Conservation (phyloP, 2,329 filamentous ascomycete species). For the Calonectria henricotiae region DNA sequence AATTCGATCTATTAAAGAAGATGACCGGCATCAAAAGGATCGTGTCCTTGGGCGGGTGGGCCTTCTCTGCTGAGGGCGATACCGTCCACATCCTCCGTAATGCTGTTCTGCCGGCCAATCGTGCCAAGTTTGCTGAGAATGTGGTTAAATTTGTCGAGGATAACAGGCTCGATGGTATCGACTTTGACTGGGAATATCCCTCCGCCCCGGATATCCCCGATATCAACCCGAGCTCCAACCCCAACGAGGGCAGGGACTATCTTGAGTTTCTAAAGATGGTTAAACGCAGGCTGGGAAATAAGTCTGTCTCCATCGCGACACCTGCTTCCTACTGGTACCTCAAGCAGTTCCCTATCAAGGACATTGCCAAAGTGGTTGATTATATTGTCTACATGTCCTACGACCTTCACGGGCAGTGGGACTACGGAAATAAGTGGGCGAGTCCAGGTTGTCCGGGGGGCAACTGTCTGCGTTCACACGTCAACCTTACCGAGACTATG, state of each 20-base stretch:
- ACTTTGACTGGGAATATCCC: constrained; percentile 64
- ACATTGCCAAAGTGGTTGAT: constrained; percentile 50
- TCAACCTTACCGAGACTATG: constrained; percentile 58
- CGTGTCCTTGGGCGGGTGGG: constrained; percentile 54
- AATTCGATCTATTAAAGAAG: constrained; percentile 45
- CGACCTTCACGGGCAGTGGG: constrained; percentile 58
- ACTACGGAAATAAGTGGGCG: constrained; percentile 51
- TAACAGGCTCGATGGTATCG: constrained; percentile 58
- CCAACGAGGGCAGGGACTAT: constrained; percentile 17
- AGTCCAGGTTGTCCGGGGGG: constrained; percentile 51
- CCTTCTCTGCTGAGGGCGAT: constrained; percentile 38
- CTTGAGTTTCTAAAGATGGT: constrained; percentile 25
- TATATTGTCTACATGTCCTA: constrained; percentile 59
- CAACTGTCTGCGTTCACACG: constrained; percentile 57
- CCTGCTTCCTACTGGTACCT: constrained; percentile 59
- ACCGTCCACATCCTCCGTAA: constrained; percentile 45
- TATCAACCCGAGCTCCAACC: constrained; percentile 50
- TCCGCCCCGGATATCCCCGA: constrained; percentile 49
- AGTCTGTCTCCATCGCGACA: constrained; percentile 55
- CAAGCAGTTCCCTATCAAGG: constrained; percentile 52
- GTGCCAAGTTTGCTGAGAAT: constrained; percentile 54
- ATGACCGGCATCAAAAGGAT: constrained; percentile 48
- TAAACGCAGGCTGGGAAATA: constrained; percentile 37
- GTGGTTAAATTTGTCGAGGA: constrained; percentile 59
- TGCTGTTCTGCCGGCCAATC: constrained; percentile 51